Evolutionary conservation across 2,329 filamentous ascomycete genomes (phyloP).

Genomic region (Penicillium sp.): DNA sequence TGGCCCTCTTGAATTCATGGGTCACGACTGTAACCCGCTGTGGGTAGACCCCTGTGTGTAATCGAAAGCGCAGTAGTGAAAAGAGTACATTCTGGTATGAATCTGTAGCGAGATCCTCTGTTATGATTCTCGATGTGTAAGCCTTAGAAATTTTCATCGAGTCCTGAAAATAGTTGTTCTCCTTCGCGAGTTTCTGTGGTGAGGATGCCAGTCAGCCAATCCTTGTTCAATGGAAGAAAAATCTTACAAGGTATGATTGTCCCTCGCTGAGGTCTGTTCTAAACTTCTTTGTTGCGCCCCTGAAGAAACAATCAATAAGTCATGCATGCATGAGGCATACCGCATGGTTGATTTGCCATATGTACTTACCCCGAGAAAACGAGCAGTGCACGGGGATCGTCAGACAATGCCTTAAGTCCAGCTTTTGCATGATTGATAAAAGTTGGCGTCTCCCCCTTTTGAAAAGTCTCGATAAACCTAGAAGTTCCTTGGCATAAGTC

Average conservation of each 20-base stretch:
- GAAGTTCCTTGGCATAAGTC: neutral
- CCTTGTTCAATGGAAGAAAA: neutral
- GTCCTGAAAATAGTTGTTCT: slow-evolving; percentile 35
- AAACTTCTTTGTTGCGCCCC: slow-evolving; percentile 62
- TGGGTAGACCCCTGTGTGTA: slow-evolving; percentile 53
- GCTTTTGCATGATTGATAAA: slow-evolving; percentile 74
- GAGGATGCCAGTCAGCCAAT: neutral
- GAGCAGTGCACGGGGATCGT: slow-evolving; percentile 54
- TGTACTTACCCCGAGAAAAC: slow-evolving; percentile 68
- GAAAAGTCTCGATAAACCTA: slow-evolving; percentile 73
- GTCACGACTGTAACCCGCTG: slow-evolving; percentile 61
- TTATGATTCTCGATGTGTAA: slow-evolving; percentile 43
- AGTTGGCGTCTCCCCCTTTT: slow-evolving; percentile 73
- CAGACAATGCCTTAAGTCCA: slow-evolving; percentile 56
- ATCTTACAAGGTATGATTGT: slow-evolving; percentile 57
- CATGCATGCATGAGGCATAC: slow-evolving; percentile 4
- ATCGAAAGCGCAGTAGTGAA: slow-evolving; percentile 60
- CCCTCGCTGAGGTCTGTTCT: slow-evolving; percentile 59
- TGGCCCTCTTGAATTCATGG: slow-evolving; percentile 66
- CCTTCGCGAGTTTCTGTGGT: slow-evolving; percentile 33
- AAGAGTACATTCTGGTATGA: slow-evolving; percentile 84
- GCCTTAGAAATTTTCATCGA: slow-evolving; percentile 8
- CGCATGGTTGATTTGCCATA: neutral
- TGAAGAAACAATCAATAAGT: slow-evolving; percentile 31
- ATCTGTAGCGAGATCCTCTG: slow-evolving; percentile 75